These are phyloP conservation scores for Fusarium caatingaense DNA, from an alignment of 2,329 filamentous ascomycete genomes.

Conservation along the genomic window DNA sequence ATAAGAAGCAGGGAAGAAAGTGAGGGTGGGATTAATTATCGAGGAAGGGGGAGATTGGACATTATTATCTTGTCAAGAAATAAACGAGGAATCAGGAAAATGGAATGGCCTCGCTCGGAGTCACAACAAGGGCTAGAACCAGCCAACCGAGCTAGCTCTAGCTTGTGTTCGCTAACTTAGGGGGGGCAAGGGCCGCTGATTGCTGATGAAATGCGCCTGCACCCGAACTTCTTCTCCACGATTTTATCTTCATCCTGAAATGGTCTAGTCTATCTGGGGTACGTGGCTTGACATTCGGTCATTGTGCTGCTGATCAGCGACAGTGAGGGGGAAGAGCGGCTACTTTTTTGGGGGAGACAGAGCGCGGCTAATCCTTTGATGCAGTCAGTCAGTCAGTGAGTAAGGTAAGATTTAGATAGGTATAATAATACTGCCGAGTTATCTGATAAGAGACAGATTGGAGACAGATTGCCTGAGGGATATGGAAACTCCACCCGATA, in stretches of 20 bases:
- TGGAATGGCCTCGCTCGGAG: slow-evolving; percentile 13
- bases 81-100: slow-evolving; percentile 22
- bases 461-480: background rate
- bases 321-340: slow-evolving; percentile 13
- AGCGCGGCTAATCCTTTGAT: slow-evolving; percentile 20
- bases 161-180: background rate
- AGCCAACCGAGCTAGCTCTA: background rate
- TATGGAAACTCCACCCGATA: slow-evolving; percentile 16
- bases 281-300: slow-evolving; percentile 23
- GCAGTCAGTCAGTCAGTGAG: too few species aligned
- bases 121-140: slow-evolving; percentile 1
- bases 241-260: slow-evolving; percentile 37
- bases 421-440: slow-evolving; percentile 3
- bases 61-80: slow-evolving; percentile 22
- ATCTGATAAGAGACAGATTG: slow-evolving; percentile 1
- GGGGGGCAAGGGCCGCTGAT: slow-evolving; percentile 17
- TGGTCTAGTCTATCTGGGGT: slow-evolving; percentile 34
- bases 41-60: slow-evolving; percentile 14
- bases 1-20: background rate
- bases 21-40: background rate
- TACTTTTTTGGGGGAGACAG: slow-evolving; percentile 6
- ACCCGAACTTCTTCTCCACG: slow-evolving; percentile 31
- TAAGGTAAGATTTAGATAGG: background rate
- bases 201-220: slow-evolving; percentile 2
- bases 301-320: slow-evolving; percentile 19